Evolutionary conservation across 225 moss, liverwort and hornwort species (phyloP).

Genomic region (Polytrichum commune): DNA sequence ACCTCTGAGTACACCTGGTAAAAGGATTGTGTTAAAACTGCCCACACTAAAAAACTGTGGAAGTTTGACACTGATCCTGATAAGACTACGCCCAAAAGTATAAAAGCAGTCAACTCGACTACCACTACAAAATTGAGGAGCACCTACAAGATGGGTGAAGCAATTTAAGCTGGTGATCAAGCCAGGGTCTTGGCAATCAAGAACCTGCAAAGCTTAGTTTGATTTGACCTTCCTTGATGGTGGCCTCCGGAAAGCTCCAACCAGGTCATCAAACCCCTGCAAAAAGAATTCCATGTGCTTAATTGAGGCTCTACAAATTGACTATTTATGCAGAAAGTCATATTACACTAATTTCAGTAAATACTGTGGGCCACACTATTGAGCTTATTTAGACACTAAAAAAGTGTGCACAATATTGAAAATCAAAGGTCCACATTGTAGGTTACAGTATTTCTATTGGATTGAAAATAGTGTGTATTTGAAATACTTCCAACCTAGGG

Average conservation of each 20-base stretch:
- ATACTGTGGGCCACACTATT: no score
- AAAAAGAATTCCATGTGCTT: neutral
- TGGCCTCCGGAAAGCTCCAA: constrained; percentile 75
- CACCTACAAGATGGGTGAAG: constrained; percentile 19
- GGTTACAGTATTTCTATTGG: no score
- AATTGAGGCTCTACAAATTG: no score
- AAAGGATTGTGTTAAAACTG: constrained; percentile 17
- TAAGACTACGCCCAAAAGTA: constrained; percentile 14
- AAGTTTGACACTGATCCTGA: constrained; percentile 19
- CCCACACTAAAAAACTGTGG: constrained; percentile 30
- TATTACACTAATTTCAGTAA: no score
- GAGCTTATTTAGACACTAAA: no score
- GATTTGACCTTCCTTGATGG: constrained; percentile 86
- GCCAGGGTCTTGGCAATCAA: constrained; percentile 4
- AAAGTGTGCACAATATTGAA: no score
- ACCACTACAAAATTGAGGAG: constrained; percentile 43
- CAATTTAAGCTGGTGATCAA: constrained; percentile 13
- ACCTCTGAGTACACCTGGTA: constrained; percentile 19
- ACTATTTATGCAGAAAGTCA: no score
- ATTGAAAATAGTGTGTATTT: no score
- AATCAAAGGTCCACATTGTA: no score
- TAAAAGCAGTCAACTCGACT: constrained; percentile 40
- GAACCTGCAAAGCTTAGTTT: constrained; percentile 14
- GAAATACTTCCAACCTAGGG: no score
- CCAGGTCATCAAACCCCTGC: constrained; percentile 91